phyloP scores from a whole-genome alignment of 495 filamentous ascomycete species.

The Aspergillus campestris region DNA sequence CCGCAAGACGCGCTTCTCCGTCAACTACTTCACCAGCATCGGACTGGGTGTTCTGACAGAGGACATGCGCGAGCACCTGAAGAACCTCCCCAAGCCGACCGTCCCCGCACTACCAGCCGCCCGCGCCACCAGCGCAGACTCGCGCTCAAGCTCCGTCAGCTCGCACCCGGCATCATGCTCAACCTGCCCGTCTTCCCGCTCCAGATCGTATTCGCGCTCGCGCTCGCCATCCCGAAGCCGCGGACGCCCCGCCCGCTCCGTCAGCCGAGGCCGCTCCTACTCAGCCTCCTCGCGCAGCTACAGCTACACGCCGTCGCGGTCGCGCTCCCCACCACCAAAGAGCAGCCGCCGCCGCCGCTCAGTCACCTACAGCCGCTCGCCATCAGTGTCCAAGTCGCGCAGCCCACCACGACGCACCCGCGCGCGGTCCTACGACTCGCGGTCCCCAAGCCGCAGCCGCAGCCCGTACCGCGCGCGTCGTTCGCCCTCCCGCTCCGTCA shows the following conservation, averaged over 20 bases:
- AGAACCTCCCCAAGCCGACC: slow-evolving; percentile 73
- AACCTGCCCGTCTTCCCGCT: slow-evolving; percentile 20
- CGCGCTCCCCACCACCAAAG: slow-evolving; percentile 20
- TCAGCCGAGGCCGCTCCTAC: slow-evolving; percentile 26
- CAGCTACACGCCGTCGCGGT: slow-evolving; percentile 32
- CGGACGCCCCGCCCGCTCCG: slow-evolving; percentile 12
- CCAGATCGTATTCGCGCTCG: slow-evolving; percentile 12
- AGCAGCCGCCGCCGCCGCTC: slow-evolving; percentile 22
- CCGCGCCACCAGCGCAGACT: slow-evolving; percentile 46
- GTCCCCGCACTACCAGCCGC: slow-evolving; percentile 55
- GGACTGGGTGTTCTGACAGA: slow-evolving; percentile 92
- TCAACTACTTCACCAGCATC: slow-evolving; percentile 98
- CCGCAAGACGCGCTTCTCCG: slow-evolving; percentile 86
- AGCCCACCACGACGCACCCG: slow-evolving; percentile 21
- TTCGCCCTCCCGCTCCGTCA: slow-evolving; percentile 28
- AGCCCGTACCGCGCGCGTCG: slow-evolving; percentile 20
- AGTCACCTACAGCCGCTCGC: slow-evolving; percentile 27
- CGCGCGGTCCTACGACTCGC: slow-evolving; percentile 20
- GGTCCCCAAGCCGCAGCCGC: slow-evolving; percentile 19
- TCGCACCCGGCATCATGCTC: slow-evolving; percentile 52
- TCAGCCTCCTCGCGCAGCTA: slow-evolving; percentile 32
- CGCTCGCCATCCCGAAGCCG: slow-evolving; percentile 26
- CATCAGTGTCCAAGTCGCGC: slow-evolving; percentile 16
- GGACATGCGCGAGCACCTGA: slow-evolving; percentile 83
- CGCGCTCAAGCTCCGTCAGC: slow-evolving; percentile 48